A percentile compares a stretch with the other conserved stretches of the same genome.
These are phyloP conservation scores for Aspergillus transmontanensis DNA, from an alignment of 2,329 filamentous ascomycete genomes.

Conservation along the genomic window DNA sequence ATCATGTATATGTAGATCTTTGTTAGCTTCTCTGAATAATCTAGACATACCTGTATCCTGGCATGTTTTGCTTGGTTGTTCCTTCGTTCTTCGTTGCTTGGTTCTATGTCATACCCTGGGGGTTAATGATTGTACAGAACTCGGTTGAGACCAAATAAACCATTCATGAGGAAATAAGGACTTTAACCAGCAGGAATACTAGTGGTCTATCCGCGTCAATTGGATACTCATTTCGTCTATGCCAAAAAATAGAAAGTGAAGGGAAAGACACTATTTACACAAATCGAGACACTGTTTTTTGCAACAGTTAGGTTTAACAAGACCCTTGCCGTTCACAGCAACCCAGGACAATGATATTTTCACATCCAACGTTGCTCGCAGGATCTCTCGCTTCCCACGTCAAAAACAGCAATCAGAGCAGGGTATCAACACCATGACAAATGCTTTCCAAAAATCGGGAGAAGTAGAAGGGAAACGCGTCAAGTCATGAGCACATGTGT, in stretches of 20 bases:
- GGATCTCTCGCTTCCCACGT: constrained; percentile 16
- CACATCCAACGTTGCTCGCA: constrained; percentile 12
- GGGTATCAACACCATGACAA: constrained; percentile 49
- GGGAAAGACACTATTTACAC: constrained; percentile 24
- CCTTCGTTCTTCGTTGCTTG: background rate
- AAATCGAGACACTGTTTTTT: constrained; percentile 12
- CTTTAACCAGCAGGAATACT: background rate
- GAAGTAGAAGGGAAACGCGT: constrained; percentile 27
- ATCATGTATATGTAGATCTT: background rate
- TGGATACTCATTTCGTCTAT: constrained; percentile 35
- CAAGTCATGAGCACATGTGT: constrained; percentile 39
- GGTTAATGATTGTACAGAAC: background rate
- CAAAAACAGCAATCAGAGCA: constrained; percentile 35
- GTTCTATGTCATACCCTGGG: no score
- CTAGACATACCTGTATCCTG: background rate
- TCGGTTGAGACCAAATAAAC: background rate
- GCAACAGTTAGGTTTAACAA: constrained; percentile 6
- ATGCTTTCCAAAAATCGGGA: constrained; percentile 34
- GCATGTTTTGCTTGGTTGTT: background rate
- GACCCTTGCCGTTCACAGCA: constrained; percentile 6
- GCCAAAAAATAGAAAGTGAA: constrained; percentile 27
- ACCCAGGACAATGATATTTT: constrained; percentile 12
- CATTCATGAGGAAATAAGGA: background rate
- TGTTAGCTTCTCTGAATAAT: background rate
- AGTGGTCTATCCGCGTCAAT: constrained; percentile 10